Conservation (phyloP, 2,329 filamentous ascomycete species). For the Cladophialophora bantiana region DNA sequence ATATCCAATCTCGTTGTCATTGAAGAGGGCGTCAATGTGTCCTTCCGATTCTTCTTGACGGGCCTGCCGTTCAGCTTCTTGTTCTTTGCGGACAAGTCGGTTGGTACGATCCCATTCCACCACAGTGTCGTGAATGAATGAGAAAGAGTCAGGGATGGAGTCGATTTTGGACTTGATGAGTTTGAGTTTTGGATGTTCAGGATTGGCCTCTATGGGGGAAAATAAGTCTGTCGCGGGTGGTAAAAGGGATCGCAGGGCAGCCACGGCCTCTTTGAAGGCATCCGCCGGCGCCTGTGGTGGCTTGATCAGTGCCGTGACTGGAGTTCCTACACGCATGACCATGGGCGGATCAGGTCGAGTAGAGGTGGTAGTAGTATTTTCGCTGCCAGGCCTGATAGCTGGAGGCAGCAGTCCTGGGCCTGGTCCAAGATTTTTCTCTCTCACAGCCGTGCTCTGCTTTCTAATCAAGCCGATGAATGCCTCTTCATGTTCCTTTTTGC, state of each 20-base stretch:
- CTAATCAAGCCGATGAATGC: constrained; percentile 57
- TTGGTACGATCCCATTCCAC: constrained; percentile 57
- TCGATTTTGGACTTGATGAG: constrained; percentile 31
- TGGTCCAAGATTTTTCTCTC: constrained; percentile 28
- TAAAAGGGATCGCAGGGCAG: constrained; percentile 26
- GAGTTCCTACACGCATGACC: constrained; percentile 43
- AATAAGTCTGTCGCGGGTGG: constrained; percentile 19
- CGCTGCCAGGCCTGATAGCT: constrained; percentile 41
- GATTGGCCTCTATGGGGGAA: constrained; percentile 12
- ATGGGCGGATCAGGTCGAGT: constrained; percentile 44
- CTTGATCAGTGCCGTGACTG: constrained; percentile 6
- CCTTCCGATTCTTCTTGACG: constrained; percentile 61
- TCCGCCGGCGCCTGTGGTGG: constrained; percentile 9
- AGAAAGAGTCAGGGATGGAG: constrained; percentile 50
- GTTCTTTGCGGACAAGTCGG: constrained; percentile 51
- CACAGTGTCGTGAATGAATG: constrained; percentile 51
- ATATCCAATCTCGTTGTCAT: constrained; percentile 64
- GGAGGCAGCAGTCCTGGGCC: constrained; percentile 42
- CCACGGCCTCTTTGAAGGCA: constrained; percentile 27
- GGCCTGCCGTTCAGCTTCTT: constrained; percentile 57
- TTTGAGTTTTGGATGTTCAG: constrained; percentile 27
- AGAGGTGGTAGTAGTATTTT: constrained; percentile 2
- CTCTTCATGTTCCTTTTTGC: constrained; percentile 49
- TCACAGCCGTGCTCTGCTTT: constrained; percentile 49
- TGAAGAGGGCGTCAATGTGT: constrained; percentile 62